These are phyloP conservation scores for Suhomyces guaymorum DNA, from an alignment of 1,139 yeast species.

Conservation along the genomic window DNA sequence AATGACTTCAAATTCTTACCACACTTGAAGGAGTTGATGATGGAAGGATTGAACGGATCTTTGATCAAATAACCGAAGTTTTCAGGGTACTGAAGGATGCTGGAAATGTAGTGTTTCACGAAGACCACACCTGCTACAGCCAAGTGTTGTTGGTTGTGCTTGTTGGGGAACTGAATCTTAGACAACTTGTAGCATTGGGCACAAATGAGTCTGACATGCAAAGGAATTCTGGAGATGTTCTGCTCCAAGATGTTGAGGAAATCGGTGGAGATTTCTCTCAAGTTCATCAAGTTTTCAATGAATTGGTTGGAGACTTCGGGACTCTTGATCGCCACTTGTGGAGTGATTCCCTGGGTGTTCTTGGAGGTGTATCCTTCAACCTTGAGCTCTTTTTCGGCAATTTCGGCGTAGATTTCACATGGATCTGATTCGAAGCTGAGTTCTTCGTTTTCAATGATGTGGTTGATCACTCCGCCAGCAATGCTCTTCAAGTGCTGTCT, in stretches of 20 bases:
- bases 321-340: constrained; percentile 77
- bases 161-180: constrained; percentile 51
- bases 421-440: constrained; percentile 83
- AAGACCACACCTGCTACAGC: constrained; percentile 71
- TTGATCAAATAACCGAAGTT: constrained; percentile 49
- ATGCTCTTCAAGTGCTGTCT: constrained; percentile 54
- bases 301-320: constrained; percentile 68
- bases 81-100: constrained; percentile 70
- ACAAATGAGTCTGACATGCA: constrained; percentile 52
- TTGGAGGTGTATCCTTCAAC: constrained; percentile 40
- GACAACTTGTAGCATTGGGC: constrained; percentile 35
- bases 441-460: constrained; percentile 56
- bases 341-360: constrained; percentile 36
- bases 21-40: constrained; percentile 19
- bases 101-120: constrained; percentile 61
- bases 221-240: constrained; percentile 55
- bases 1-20: constrained; percentile 60
- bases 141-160: constrained; percentile 53
- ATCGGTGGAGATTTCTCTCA: constrained; percentile 71
- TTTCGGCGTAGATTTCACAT: constrained; percentile 50
- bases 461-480: constrained; percentile 51
- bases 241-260: constrained; percentile 46
- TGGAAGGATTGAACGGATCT: constrained; percentile 35
- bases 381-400: constrained; percentile 51
- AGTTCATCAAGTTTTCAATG: constrained; percentile 68